phyloP scores from a whole-genome alignment of 2,329 filamentous ascomycete species.

The Alternaria triticina region DNA sequence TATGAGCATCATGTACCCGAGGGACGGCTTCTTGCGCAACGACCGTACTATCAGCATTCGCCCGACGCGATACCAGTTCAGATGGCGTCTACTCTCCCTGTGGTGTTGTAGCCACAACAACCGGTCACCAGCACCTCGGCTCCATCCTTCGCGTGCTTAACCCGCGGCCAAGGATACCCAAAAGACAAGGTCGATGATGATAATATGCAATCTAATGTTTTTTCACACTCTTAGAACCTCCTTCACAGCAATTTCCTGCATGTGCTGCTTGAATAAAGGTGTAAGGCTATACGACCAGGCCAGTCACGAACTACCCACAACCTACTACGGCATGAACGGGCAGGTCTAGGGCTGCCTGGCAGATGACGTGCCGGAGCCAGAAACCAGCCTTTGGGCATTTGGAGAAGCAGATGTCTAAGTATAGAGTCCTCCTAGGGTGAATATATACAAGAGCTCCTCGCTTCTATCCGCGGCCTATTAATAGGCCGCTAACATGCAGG shows the following conservation, averaged over 20 bases:
- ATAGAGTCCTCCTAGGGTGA: not conserved
- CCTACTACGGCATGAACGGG: fast-evolving
- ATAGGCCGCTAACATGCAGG: not conserved
- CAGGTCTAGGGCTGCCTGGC: not conserved
- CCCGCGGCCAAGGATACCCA: not conserved
- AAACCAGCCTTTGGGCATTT: not conserved
- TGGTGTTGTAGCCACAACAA: not conserved
- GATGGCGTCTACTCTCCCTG: not conserved
- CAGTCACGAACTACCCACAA: not conserved
- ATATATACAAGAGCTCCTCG: not conserved
- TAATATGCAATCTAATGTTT: not conserved
- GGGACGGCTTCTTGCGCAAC: not conserved
- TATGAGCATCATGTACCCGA: not conserved
- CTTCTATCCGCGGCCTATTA: not conserved
- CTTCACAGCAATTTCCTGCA: not conserved
- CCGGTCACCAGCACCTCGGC: not conserved
- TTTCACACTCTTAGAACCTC: not conserved
- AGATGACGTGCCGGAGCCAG: not conserved
- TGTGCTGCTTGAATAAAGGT: not conserved
- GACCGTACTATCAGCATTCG: not conserved
- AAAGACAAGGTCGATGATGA: not conserved
- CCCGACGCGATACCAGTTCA: not conserved
- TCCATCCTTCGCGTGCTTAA: not conserved
- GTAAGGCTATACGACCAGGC: not conserved
- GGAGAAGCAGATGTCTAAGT: not conserved